These are phyloP conservation scores for Aquilaria malaccensis DNA, from an alignment of 345 rosid species.

Conservation along the genomic window DNA sequence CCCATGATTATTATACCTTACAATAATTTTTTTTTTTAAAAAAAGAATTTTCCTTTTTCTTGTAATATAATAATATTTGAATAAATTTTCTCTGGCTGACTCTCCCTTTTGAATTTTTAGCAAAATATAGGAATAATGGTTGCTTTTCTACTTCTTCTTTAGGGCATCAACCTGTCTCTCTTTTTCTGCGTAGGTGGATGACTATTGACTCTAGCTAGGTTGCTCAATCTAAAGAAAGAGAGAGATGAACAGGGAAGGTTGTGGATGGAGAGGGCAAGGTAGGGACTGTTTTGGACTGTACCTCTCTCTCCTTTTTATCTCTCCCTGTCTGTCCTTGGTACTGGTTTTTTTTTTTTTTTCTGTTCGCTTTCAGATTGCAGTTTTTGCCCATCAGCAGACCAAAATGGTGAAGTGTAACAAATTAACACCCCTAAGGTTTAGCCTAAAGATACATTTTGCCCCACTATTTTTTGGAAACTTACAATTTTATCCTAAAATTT, in stretches of 20 bases:
- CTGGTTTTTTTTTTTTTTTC: too few relatives aligned
- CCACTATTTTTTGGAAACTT: too few relatives aligned
- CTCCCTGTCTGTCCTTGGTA: too few relatives aligned
- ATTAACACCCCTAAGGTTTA: too few relatives aligned
- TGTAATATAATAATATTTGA: background rate
- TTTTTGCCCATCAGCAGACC: too few relatives aligned
- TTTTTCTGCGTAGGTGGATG: background rate
- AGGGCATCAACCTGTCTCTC: conserved; percentile 20
- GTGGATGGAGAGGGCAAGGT: background rate
- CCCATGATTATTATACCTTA: conserved; percentile 24
- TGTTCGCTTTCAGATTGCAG: too few relatives aligned
- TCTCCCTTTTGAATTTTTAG: background rate
- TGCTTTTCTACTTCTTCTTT: conserved; percentile 7
- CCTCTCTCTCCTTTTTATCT: too few relatives aligned
- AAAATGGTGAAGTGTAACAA: too few relatives aligned
- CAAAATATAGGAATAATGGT: too few relatives aligned
- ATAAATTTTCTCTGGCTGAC: background rate
- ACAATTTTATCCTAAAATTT: too few relatives aligned
- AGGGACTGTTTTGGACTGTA: too few relatives aligned
- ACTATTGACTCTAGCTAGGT: background rate
- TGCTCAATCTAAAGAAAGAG: background rate
- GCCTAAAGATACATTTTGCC: too few relatives aligned
- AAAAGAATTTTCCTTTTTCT: background rate
- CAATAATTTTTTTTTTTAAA: background rate
- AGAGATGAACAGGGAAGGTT: background rate